Evolutionary conservation across 2,329 filamentous ascomycete species (phyloP).

Genomic region (Hypoxylon sp.): DNA sequence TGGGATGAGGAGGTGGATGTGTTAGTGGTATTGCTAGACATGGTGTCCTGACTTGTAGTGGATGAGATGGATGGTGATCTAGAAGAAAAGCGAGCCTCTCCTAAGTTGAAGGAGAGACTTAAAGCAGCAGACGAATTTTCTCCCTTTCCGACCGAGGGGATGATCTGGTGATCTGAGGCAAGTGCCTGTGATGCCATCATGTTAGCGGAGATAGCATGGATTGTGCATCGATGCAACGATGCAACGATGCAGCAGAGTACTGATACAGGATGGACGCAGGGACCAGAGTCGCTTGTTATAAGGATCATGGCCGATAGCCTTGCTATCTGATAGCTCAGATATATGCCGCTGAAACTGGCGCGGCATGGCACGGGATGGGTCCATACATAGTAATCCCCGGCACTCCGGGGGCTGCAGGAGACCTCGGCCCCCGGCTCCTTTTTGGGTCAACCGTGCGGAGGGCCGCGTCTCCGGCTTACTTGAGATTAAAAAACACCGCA

Average conservation of each 20-base stretch:
- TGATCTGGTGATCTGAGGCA: conserved; percentile 34
- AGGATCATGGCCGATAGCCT: conserved; percentile 2
- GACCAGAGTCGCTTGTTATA: conserved; percentile 30
- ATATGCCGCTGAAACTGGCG: conserved; percentile 24
- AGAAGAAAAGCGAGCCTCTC: conserved; percentile 53
- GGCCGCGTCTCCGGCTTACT: conserved; percentile 26
- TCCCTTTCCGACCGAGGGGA: conserved; percentile 21
- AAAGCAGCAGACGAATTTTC: conserved; percentile 48
- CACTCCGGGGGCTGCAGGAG: conserved; percentile 34
- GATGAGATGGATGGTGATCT: conserved; percentile 57
- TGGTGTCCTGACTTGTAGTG: conserved; percentile 55
- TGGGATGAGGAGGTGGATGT: conserved; percentile 55
- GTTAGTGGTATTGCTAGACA: conserved; percentile 57
- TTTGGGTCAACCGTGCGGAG: conserved; percentile 30
- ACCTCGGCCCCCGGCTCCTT: conserved; percentile 43
- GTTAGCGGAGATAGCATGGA: conserved; percentile 38
- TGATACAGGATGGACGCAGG: conserved; percentile 13
- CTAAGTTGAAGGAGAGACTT: conserved; percentile 58
- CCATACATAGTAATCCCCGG: conserved; percentile 39
- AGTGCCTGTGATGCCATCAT: conserved; percentile 50
- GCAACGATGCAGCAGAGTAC: conserved; percentile 17
- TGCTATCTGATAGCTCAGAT: conserved; percentile 9
- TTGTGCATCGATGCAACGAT: conserved; percentile 11
- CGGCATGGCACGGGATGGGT: conserved; percentile 32
- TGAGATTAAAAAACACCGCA: conserved; percentile 7